Evolutionary conservation across 2,329 filamentous ascomycete genomes (phyloP).

Genomic region (Diaporthe citri): DNA sequence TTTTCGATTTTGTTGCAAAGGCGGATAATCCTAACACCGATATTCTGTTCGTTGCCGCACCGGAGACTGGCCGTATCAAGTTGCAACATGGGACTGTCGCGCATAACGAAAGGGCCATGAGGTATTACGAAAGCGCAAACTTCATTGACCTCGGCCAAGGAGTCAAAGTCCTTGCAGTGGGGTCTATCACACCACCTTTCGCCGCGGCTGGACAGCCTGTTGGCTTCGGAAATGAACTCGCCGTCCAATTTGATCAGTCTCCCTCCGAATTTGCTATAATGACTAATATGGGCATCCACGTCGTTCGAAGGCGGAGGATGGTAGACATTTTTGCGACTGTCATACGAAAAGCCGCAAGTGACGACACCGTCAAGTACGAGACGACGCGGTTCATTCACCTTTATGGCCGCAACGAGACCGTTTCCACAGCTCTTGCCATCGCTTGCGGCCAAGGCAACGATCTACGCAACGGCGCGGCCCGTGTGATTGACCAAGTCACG

Average conservation of each 20-base stretch:
- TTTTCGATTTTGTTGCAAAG: slow-evolving; percentile 83
- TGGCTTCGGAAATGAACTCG: slow-evolving; percentile 94
- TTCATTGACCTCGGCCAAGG: slow-evolving; percentile 78
- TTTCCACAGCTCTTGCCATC: slow-evolving; percentile 91
- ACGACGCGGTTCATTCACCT: slow-evolving; percentile 85
- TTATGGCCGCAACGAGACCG: slow-evolving; percentile 90
- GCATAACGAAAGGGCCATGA: slow-evolving; percentile 57
- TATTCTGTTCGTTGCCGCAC: slow-evolving; percentile 84
- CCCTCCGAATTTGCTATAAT: slow-evolving; percentile 89
- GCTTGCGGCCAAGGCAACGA: slow-evolving; percentile 94
- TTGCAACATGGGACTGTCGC: slow-evolving; percentile 59
- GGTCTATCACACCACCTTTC: slow-evolving; percentile 80
- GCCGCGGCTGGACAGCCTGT: slow-evolving; percentile 74
- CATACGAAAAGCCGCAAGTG: slow-evolving; percentile 78
- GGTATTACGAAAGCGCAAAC: slow-evolving; percentile 83
- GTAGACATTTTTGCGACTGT: slow-evolving; percentile 93
- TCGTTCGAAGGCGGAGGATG: slow-evolving; percentile 84
- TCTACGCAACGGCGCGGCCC: slow-evolving; percentile 75
- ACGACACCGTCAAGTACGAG: slow-evolving; percentile 85
- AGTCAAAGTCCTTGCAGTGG: slow-evolving; percentile 81
- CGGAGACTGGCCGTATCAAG: slow-evolving; percentile 89
- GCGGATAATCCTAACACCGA: slow-evolving; percentile 67
- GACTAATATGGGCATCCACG: slow-evolving; percentile 90
- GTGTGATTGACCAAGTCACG: slow-evolving; percentile 86
- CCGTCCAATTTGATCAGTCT: slow-evolving; percentile 91